phyloP scores from a whole-genome alignment of 2,329 filamentous ascomycete species.

The Tolypocladium sp. region DNA sequence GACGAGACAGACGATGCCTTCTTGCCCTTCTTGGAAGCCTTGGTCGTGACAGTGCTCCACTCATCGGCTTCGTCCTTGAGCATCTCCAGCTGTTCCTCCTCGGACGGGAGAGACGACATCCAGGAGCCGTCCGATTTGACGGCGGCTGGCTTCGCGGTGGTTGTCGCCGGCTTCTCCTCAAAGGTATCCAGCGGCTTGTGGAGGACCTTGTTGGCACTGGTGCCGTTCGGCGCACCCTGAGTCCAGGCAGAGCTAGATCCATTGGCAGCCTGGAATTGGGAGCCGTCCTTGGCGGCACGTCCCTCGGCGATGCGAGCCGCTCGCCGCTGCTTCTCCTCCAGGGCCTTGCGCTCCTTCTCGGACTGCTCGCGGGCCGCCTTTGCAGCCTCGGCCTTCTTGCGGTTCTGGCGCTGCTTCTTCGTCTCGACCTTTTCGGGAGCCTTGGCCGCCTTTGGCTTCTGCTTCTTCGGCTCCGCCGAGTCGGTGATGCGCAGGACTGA shows the following conservation, averaged over 20 bases:
- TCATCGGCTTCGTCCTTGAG: conserved; percentile 41
- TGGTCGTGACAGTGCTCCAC: conserved; percentile 51
- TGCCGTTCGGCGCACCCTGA: conserved; percentile 23
- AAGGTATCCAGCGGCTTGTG: conserved; percentile 50
- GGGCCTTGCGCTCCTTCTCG: conserved; percentile 66
- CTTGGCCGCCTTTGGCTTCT: conserved; percentile 54
- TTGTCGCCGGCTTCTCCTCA: conserved; percentile 31
- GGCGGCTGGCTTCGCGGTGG: conserved; percentile 22
- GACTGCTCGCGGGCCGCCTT: conserved; percentile 67
- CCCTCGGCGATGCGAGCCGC: conserved; percentile 75
- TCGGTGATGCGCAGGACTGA: conserved; percentile 72
- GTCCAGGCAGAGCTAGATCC: conserved; percentile 33
- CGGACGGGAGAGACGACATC: conserved; percentile 44
- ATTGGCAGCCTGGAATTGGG: conserved; percentile 41
- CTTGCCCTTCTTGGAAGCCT: conserved; percentile 35
- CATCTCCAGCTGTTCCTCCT: conserved; percentile 54
- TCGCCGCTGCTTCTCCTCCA: conserved; percentile 76
- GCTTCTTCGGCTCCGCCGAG: conserved; percentile 45
- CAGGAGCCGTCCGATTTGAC: conserved; percentile 30
- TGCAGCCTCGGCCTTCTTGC: conserved; percentile 74
- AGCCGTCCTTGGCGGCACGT: conserved; percentile 73
- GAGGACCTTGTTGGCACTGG: conserved; percentile 20
- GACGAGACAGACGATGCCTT: conserved; percentile 22
- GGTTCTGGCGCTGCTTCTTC: conserved; percentile 94
- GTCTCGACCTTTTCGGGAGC: conserved; percentile 62